A percentile compares a stretch with the other conserved stretches of the same genome.
phyloP scores from a whole-genome alignment of 1,284 basidiomycete genomes.

The Tremellales sp. region DNA sequence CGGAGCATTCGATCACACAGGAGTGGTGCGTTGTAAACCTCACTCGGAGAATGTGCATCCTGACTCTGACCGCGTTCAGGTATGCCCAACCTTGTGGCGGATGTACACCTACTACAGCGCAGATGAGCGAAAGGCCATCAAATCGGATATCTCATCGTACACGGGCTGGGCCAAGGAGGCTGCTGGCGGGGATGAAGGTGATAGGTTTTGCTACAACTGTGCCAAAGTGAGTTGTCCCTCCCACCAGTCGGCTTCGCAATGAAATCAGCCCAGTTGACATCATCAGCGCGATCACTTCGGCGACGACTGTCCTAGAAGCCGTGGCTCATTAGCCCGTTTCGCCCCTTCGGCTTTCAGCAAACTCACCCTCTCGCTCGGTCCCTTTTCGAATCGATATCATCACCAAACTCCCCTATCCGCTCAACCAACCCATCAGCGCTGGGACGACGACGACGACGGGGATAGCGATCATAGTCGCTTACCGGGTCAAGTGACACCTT shows the following conservation, averaged over 20 bases:
- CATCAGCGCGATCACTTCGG: conserved; percentile 67
- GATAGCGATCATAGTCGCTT: conserved; percentile 10
- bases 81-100: conserved; percentile 79
- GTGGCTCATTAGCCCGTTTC: conserved; percentile 54
- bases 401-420: conserved; percentile 2
- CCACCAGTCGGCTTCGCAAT: neutral
- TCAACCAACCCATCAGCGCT: conserved; percentile 22
- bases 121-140: conserved; percentile 55
- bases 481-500: conserved; percentile 16
- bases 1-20: conserved; percentile 63
- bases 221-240: conserved; percentile 44
- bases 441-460: conserved; percentile 17
- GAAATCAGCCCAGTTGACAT: conserved; percentile 17
- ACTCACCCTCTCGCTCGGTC: conserved; percentile 65
- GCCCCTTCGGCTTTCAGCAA: conserved; percentile 68
- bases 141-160: conserved; percentile 40
- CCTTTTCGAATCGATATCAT: conserved; percentile 54
- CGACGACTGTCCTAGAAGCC: conserved; percentile 68
- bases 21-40: conserved; percentile 55
- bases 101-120: conserved; percentile 71
- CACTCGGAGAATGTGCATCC: neutral
- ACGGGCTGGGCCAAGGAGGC: conserved; percentile 40
- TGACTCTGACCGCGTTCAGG: neutral
- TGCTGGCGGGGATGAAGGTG: conserved; percentile 21
- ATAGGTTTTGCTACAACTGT: conserved; percentile 77